Evolutionary conservation across 306 rosid species (phyloP).

Genomic region (Begonia masoniana): DNA sequence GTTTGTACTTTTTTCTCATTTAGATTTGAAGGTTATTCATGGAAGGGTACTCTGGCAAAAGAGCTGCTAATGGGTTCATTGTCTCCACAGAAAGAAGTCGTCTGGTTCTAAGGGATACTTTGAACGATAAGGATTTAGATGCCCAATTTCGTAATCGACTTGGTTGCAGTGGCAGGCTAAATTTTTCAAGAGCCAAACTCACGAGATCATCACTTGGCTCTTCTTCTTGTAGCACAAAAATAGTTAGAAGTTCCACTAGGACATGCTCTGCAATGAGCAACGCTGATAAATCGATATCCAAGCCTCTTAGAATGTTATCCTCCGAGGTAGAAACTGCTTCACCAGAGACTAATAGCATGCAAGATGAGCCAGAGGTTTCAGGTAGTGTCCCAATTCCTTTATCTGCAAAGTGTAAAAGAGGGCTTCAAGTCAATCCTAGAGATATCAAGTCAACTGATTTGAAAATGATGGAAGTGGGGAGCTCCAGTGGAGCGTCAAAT

Average conservation of each 20-base stretch:
- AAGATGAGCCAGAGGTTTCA: constrained; percentile 6
- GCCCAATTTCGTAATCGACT: constrained; percentile 61
- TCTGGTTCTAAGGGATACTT: constrained; percentile 52
- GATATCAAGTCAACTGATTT: constrained; percentile 1
- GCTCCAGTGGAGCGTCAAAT: constrained; percentile 4
- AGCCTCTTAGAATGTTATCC: constrained; percentile 5
- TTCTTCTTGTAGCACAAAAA: constrained; percentile 7
- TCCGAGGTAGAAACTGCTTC: constrained; percentile 7
- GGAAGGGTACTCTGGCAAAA: constrained; percentile 82
- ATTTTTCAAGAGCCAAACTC: constrained; percentile 45
- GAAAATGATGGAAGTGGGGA: constrained; percentile 8
- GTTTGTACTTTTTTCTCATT: constrained; percentile 8
- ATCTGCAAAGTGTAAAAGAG: constrained; percentile 5
- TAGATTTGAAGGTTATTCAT: constrained; percentile 48
- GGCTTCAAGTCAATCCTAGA: constrained; percentile 3
- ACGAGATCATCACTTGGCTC: constrained; percentile 21
- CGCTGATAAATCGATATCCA: no score
- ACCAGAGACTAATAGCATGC: constrained; percentile 5
- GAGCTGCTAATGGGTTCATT: constrained; percentile 41
- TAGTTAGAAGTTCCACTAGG: constrained; percentile 6
- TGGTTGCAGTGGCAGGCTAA: constrained; percentile 65
- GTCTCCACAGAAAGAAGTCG: constrained; percentile 60
- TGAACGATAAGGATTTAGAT: constrained; percentile 46
- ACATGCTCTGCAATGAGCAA: constrained; percentile 5
- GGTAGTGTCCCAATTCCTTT: constrained; percentile 1